Conservation (phyloP, 129 eudicot genomes). For the Artemisia annua region DNA sequence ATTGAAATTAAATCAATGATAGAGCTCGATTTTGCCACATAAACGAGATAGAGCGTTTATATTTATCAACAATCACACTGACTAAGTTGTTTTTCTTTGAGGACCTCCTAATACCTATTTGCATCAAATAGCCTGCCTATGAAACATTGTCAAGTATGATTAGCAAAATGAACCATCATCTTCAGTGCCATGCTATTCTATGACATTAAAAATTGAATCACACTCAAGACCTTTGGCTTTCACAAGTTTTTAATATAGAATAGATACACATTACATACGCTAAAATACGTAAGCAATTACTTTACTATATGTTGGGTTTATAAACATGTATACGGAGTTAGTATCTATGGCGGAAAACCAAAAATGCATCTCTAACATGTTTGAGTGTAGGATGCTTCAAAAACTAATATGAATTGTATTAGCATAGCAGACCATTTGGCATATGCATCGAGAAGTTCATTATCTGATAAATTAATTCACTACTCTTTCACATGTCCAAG, state of each 20-base stretch:
- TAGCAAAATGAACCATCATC: too few relatives aligned
- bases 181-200: not conserved
- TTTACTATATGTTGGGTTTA: not conserved
- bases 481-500: slow-evolving; percentile 2
- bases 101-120: too few relatives aligned
- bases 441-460: slow-evolving; percentile 18
- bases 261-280: slow-evolving; percentile 20
- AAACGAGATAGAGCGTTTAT: too few relatives aligned
- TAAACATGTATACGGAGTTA: not conserved
- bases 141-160: too few relatives aligned
- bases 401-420: slow-evolving; percentile 14
- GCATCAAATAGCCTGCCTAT: too few relatives aligned
- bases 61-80: too few relatives aligned
- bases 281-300: slow-evolving; percentile 1
- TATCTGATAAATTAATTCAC: slow-evolving; percentile 8
- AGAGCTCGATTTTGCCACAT: too few relatives aligned
- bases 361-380: not conserved
- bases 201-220: not conserved
- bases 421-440: slow-evolving; percentile 3
- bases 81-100: too few relatives aligned
- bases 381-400: not conserved
- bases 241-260: not conserved
- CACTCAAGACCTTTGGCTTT: not conserved
- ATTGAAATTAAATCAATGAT: too few relatives aligned
- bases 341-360: not conserved